Evolutionary conservation across 805 yeast genomes (phyloP).

Genomic region (Tetrapisispora taiwanensis): DNA sequence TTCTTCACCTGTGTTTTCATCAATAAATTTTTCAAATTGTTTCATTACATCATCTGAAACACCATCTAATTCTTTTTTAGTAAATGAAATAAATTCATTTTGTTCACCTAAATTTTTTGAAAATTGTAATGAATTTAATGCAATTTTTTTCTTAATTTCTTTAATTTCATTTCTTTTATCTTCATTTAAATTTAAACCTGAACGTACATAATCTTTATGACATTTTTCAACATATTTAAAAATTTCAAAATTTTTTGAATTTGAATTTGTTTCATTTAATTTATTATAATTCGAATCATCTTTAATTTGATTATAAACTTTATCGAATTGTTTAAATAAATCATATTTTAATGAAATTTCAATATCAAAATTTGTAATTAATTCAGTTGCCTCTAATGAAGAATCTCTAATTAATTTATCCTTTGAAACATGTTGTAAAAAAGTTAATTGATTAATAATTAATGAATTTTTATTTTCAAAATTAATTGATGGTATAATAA

Average conservation of each 20-base stretch:
- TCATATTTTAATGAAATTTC: constrained; percentile 60
- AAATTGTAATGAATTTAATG: constrained; percentile 47
- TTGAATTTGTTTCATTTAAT: background rate
- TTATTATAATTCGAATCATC: constrained; percentile 14
- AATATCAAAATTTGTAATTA: constrained; percentile 45
- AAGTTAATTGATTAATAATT: constrained; percentile 43
- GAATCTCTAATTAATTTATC: constrained; percentile 61
- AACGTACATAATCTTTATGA: constrained; percentile 48
- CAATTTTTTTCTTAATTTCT: constrained; percentile 47
- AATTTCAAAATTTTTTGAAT: constrained; percentile 39
- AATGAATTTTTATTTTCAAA: constrained; percentile 41
- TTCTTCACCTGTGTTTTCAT: constrained; percentile 33
- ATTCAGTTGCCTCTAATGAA: constrained; percentile 51
- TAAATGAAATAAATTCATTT: constrained; percentile 48
- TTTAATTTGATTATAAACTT: constrained; percentile 35
- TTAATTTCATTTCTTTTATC: constrained; percentile 48
- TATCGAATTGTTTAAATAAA: constrained; percentile 48
- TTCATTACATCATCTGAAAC: constrained; percentile 56
- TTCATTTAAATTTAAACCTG: constrained; percentile 54
- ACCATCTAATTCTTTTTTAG: constrained; percentile 59
- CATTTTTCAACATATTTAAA: constrained; percentile 47
- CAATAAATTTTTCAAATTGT: constrained; percentile 40
- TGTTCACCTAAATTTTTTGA: constrained; percentile 64
- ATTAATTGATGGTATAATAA: constrained; percentile 43
- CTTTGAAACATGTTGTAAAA: constrained; percentile 64